Evolutionary conservation across 768 basidiomycete genomes (phyloP), one percentile per base, ranked within the genome.

Genomic region (Mycena rebaudengoi): DNA sequence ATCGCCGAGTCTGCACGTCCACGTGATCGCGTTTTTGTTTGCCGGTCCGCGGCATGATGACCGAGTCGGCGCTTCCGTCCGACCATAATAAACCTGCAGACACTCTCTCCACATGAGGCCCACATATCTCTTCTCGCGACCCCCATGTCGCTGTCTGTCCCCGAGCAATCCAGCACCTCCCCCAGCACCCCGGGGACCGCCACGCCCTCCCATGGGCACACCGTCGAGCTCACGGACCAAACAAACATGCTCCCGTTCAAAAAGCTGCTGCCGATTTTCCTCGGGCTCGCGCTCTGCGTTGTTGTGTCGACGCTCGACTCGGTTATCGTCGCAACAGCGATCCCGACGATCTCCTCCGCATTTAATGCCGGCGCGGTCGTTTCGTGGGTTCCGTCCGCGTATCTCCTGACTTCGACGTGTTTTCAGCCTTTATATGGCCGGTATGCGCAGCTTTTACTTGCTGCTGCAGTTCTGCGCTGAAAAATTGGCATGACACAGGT

Each of bases 341-440:
- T 93, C n/a, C 89, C 91, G 0, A 90, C 87, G 0, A 86, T 94
- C 46, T 87, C 90, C 5, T 69, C 82, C 21, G 82, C 84, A 4
- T 92, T 92, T 75, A 80, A 88, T 53, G 87, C 90, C 0, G 86
- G 89, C 4, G 82, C 86, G 4, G 81, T 88, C 25, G 78, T 82
- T 25, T 88, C 87, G 6, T 92, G 90, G 91, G 89, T 92, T 3
- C 91, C 89, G 0, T 89, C 89, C 0, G 85, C 86, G 0, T 92
- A 91, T 69, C 82, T 93, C 32, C 77, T 91, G 48, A 91, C 89
- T 0, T 87, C 86, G 0, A 88, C 87, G 1, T 83, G 85, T 20
- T 88, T 89, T 67, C 89, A 89, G 74, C 84, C 85, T 2, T 68
- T 86, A 1, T 84, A 88, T 68, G 88, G 88, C 54, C 82, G 87